Percentiles rank a stretch among this genome's conserved stretches.
phyloP scores from a whole-genome alignment of 139 green algal genomes.

The Tetradesmus obliquus region DNA sequence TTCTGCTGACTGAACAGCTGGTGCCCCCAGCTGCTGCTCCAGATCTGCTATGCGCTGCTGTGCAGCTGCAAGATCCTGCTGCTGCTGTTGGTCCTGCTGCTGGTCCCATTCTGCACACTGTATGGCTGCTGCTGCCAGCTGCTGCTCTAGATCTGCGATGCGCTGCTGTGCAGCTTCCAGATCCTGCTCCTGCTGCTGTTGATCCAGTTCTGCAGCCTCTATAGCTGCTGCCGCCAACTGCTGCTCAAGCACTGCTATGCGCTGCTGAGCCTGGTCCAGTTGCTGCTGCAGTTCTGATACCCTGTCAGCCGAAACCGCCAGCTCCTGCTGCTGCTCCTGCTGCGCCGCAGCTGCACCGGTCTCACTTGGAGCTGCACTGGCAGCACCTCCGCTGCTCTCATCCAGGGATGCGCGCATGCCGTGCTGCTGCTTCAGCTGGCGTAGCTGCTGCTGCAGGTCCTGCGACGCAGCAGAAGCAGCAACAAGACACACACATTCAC shows the following conservation, averaged over 20 bases:
- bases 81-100: conserved; percentile 3
- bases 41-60: conserved; percentile 15
- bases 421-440: conserved; percentile 1
- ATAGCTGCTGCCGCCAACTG: background rate
- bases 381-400: background rate
- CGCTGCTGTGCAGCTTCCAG: background rate
- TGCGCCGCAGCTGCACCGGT: background rate
- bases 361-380: no score
- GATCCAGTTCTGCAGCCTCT: background rate
- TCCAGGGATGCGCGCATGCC: background rate
- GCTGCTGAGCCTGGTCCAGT: background rate
- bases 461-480: background rate
- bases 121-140: background rate
- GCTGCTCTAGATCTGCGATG: background rate
- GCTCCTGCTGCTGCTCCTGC: conserved; percentile 21
- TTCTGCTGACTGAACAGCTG: background rate
- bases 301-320: background rate
- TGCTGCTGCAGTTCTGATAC: background rate
- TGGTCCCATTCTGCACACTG: background rate
- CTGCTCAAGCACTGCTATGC: background rate
- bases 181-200: background rate
- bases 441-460: background rate
- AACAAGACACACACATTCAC: background rate
- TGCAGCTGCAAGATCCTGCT: background rate
- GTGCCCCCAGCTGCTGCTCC: conserved; percentile 18